A percentile compares a stretch with the other conserved stretches of the same genome.
phyloP scores from a whole-genome alignment of 257 asterid genomes.

The Salvia miltiorrhiza region DNA sequence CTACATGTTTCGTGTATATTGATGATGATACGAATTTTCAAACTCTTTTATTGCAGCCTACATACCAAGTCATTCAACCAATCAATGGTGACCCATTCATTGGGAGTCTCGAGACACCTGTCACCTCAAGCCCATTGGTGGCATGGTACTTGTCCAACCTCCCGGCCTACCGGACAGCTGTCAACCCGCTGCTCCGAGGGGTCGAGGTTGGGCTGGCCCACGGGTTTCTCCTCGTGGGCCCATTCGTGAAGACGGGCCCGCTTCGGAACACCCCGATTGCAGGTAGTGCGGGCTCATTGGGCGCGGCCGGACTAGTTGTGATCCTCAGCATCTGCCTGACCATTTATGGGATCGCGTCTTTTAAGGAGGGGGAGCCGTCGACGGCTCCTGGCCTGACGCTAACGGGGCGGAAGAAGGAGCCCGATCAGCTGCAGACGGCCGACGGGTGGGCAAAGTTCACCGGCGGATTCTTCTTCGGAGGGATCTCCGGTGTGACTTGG shows the following conservation, averaged over 20 bases:
- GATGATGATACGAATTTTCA: background rate
- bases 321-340: slow-evolving; percentile 72
- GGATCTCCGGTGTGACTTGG: slow-evolving; percentile 92
- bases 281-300: slow-evolving; percentile 75
- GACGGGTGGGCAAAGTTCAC: slow-evolving; percentile 93
- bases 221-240: slow-evolving; percentile 84
- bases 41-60: slow-evolving; percentile 52
- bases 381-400: slow-evolving; percentile 71
- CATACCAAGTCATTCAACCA: slow-evolving; percentile 91
- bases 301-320: slow-evolving; percentile 79
- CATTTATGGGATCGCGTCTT: slow-evolving; percentile 70
- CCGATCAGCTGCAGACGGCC: slow-evolving; percentile 88
- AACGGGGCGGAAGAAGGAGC: slow-evolving; percentile 80
- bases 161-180: slow-evolving; percentile 87
- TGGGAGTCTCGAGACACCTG: slow-evolving; percentile 92
- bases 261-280: slow-evolving; percentile 60
- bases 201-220: slow-evolving; percentile 89
- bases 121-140: slow-evolving; percentile 89
- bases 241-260: slow-evolving; percentile 79
- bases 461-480: slow-evolving; percentile 99
- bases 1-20: too few relatives aligned
- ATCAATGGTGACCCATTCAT: slow-evolving; percentile 96
- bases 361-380: slow-evolving; percentile 80
- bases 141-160: slow-evolving; percentile 97
- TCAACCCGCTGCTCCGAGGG: slow-evolving; percentile 70